Evolutionary conservation across 2,329 filamentous ascomycete species (phyloP).

Genomic region (Arthroderma uncinatum): DNA sequence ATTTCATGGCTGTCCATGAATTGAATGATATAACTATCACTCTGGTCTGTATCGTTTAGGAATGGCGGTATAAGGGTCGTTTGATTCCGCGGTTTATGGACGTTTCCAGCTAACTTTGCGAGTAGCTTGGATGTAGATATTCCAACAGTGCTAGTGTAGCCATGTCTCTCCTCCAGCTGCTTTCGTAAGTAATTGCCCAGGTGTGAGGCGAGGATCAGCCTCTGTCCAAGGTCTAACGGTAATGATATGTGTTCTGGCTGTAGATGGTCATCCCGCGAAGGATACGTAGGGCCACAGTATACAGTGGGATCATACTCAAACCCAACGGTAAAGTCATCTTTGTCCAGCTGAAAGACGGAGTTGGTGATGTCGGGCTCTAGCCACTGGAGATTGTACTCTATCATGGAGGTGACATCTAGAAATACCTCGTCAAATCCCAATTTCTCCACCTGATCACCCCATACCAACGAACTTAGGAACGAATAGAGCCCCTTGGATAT

Average conservation of each 20-base stretch:
- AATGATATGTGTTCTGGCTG: constrained; percentile 13
- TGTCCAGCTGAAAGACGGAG: constrained; percentile 72
- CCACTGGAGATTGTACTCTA: constrained; percentile 66
- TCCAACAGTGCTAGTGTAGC: constrained; percentile 79
- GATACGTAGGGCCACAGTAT: constrained; percentile 55
- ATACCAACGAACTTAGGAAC: constrained; percentile 62
- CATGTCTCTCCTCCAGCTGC: constrained; percentile 61
- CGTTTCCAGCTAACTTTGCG: constrained; percentile 70
- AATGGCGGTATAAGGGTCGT: constrained; percentile 67
- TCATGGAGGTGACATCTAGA: constrained; percentile 72
- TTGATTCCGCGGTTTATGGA: constrained; percentile 78
- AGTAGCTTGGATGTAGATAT: constrained; percentile 79
- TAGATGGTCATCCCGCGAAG: constrained; percentile 19
- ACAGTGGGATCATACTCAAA: constrained; percentile 65
- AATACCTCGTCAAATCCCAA: constrained; percentile 82
- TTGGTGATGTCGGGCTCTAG: constrained; percentile 54
- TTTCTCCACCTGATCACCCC: constrained; percentile 66
- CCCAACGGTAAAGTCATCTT: constrained; percentile 62
- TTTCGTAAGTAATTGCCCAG: constrained; percentile 63
- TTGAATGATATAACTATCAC: constrained; percentile 42
- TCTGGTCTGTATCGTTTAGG: background rate
- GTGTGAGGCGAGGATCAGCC: constrained; percentile 68
- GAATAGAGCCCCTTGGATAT: constrained; percentile 69
- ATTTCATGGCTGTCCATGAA: constrained; percentile 72
- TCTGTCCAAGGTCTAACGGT: constrained; percentile 32